These are phyloP conservation scores for Prunella vulgaris DNA, from an alignment of 257 asterid genomes.

Conservation along the genomic window DNA sequence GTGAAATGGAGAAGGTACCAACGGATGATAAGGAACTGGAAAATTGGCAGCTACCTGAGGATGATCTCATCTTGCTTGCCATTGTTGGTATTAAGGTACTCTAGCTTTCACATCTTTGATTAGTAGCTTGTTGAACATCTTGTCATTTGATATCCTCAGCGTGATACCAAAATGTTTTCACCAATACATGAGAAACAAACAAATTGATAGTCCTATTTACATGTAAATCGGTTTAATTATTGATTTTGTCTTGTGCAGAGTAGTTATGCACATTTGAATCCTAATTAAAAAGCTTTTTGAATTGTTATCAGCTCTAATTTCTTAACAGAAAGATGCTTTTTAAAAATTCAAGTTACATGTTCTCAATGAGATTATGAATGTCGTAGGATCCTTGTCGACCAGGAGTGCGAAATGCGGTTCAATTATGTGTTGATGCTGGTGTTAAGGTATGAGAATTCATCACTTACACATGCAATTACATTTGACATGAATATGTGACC, in stretches of 20 bases:
- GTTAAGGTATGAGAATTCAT: slow-evolving; percentile 52
- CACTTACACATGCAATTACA: too few species aligned
- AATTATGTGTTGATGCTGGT: slow-evolving; percentile 72
- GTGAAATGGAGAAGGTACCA: slow-evolving; percentile 57
- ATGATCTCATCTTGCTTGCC: slow-evolving; percentile 73
- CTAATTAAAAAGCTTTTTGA: background rate
- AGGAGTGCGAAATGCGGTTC: slow-evolving; percentile 77
- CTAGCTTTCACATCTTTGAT: slow-evolving; percentile 8
- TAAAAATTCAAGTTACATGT: background rate
- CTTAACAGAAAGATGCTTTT: background rate
- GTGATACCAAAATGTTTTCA: background rate
- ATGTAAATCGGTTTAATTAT: background rate
- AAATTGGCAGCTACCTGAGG: slow-evolving; percentile 81
- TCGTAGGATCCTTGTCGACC: slow-evolving; percentile 93
- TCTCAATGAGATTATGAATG: slow-evolving; percentile 9
- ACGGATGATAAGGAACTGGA: slow-evolving; percentile 58
- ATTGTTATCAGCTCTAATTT: background rate
- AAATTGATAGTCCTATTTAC: background rate
- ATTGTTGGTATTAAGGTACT: slow-evolving; percentile 90
- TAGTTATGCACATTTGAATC: background rate
- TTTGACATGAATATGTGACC: too few species aligned
- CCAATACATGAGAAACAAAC: background rate
- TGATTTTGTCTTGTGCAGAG: background rate
- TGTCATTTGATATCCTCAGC: background rate
- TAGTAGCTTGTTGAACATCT: background rate